Evolutionary conservation across 1,139 yeast genomes (phyloP).

Genomic region (Suhomyces terraborum): DNA sequence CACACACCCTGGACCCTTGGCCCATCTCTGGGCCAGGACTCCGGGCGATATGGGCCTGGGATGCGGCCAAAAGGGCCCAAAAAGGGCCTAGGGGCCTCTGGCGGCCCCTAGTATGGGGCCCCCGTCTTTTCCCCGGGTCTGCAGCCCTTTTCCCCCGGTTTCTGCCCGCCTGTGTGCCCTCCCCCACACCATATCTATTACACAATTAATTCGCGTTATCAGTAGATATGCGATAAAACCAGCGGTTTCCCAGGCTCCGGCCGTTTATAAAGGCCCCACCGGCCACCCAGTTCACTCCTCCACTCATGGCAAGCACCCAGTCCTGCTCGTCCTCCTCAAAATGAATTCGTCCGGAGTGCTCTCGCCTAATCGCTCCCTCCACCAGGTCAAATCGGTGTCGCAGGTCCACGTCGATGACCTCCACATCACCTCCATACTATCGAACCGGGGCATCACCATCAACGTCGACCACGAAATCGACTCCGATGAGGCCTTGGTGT

Average conservation of each 20-base stretch:
- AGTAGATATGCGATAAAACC: constrained; percentile 3
- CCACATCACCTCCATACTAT: constrained; percentile 41
- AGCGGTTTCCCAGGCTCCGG: constrained; percentile 1
- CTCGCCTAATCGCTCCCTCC: constrained; percentile 9
- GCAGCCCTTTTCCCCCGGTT: background rate
- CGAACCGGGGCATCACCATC: constrained; percentile 41
- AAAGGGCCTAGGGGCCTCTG: too few species aligned
- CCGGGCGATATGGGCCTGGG: too few species aligned
- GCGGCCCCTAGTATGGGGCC: too few species aligned
- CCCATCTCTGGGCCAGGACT: too few species aligned
- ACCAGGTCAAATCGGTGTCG: constrained; percentile 22
- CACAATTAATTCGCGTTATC: constrained; percentile 6
- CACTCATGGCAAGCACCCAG: background rate
- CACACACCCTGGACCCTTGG: too few species aligned
- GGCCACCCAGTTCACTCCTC: too few species aligned
- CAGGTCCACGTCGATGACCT: constrained; percentile 45
- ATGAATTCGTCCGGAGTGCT: constrained; percentile 3
- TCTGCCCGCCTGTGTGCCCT: too few species aligned
- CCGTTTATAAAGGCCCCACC: too few species aligned
- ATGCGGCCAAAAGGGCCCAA: too few species aligned
- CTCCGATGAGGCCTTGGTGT: constrained; percentile 55
- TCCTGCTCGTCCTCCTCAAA: background rate
- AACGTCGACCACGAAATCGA: constrained; percentile 51
- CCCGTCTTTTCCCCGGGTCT: background rate
- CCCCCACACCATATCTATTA: too few species aligned